These are phyloP conservation scores for Leccinellum rugosiceps DNA, from an alignment of 768 basidiomycete genomes.

Conservation along the genomic window DNA sequence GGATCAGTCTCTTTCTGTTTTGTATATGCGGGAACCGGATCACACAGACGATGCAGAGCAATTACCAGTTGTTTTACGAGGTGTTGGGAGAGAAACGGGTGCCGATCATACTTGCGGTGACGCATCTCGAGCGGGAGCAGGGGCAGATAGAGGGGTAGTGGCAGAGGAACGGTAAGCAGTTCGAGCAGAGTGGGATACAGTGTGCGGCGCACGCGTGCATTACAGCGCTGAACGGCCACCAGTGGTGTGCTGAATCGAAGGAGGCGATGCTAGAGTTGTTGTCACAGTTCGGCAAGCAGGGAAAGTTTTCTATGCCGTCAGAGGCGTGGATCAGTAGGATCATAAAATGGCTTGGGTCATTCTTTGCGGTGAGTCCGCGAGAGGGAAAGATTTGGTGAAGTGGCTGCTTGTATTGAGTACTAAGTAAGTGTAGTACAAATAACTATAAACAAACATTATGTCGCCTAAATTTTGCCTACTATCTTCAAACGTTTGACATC, in stretches of 20 bases:
- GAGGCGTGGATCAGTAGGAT: no score
- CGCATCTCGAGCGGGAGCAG: slow-evolving; percentile 34
- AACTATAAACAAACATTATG: no score
- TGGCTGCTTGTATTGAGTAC: no score
- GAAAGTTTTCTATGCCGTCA: slow-evolving; percentile 8
- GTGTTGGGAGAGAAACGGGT: slow-evolving; percentile 37
- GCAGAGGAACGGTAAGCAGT: slow-evolving; percentile 19
- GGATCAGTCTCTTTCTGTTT: no score
- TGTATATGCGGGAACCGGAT: slow-evolving; percentile 14
- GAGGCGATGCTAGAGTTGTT: slow-evolving; percentile 15
- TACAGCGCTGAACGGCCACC: slow-evolving; percentile 21
- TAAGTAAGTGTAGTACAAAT: neutral
- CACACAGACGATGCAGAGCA: slow-evolving; percentile 25
- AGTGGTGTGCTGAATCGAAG: slow-evolving; percentile 19
- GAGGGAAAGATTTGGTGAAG: no score
- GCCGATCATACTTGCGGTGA: slow-evolving; percentile 37
- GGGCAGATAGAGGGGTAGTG: slow-evolving; percentile 34
- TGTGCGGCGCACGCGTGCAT: slow-evolving; percentile 27
- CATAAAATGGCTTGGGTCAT: no score
- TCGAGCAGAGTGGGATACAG: slow-evolving; percentile 16
- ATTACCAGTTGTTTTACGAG: slow-evolving; percentile 36
- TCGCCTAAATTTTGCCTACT: neutral
- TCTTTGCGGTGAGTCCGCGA: no score
- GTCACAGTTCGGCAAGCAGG: slow-evolving; percentile 17
- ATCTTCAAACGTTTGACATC: slow-evolving; percentile 4